Evolutionary conservation across 495 filamentous ascomycete genomes (phyloP).

Genomic region (Hypomontagnella submonticulosa): DNA sequence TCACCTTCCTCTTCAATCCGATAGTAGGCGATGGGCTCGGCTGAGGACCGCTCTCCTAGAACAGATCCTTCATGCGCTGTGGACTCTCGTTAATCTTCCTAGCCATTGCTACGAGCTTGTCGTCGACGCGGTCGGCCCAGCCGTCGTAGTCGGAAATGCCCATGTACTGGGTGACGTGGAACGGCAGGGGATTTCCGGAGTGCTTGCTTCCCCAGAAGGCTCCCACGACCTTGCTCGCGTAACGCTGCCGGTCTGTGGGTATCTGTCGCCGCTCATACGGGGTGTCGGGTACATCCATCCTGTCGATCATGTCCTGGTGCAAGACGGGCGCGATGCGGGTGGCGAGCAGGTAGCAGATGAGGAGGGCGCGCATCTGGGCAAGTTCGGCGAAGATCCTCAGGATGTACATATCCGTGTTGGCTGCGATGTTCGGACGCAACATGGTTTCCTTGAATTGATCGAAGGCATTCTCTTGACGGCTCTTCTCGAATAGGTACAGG

Average conservation of each 20-base stretch:
- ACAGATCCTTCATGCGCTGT: conserved; percentile 7
- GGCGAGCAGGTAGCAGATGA: conserved; percentile 22
- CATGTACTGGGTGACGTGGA: not conserved
- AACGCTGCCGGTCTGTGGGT: not conserved
- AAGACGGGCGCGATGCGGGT: conserved; percentile 17
- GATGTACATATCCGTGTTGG: not conserved
- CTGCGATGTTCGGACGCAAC: not conserved
- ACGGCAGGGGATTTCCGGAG: conserved; percentile 15
- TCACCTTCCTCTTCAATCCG: not conserved
- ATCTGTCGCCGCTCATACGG: not conserved
- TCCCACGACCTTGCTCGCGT: not conserved
- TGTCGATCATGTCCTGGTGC: conserved; percentile 4
- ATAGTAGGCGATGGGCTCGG: not conserved
- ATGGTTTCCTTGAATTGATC: conserved; percentile 1
- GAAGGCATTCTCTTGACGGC: conserved; percentile 1
- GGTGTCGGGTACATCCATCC: not conserved
- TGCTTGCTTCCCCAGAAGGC: conserved; percentile 9
- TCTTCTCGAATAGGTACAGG: conserved; percentile 1
- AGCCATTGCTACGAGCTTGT: conserved; percentile 8
- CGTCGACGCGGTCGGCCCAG: conserved; percentile 19
- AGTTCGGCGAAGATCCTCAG: not conserved
- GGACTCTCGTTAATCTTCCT: not conserved
- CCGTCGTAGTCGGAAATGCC: conserved; percentile 4
- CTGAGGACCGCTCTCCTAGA: conserved; percentile 17
- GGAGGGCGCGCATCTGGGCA: conserved; percentile 2